Evolutionary conservation across 2,329 filamentous ascomycete genomes (phyloP), one percentile per base, ranked within the genome.

Genomic region (Coniella vitis): DNA sequence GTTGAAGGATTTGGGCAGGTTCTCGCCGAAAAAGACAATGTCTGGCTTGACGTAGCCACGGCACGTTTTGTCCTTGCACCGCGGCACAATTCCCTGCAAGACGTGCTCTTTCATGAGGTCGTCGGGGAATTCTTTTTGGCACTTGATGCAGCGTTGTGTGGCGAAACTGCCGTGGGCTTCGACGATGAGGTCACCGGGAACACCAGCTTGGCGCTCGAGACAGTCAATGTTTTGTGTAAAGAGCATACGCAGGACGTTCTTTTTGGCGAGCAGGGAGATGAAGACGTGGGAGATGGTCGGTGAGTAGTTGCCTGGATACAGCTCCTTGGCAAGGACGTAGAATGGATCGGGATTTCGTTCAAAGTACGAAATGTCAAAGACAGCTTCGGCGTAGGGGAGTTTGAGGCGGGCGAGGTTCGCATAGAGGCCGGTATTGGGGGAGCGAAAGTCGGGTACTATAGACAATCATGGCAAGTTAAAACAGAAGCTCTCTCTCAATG

Each of bases 191-290:
- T 91, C 82, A 0, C 72, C 75, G 0, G 90, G 87, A 1, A 98
- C 83, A 21, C 93, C 93, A 12, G 91, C 93, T 57, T 80, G 76
- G 19, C 90, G 81, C 68, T 98, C 93, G 12, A 98, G 76, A 60
- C 90, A 95, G 69, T 98, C 93, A 57, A 98, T 97, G 62, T 98
- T 98, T 63, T 98, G 93, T 0, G 93, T 96, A 66, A 97, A 98
- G 46, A 93, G 79, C 72, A 90, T 93, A 56, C 85, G 71, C 20
- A 98, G 71, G 36, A 91, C 71, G 4, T 80, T 81, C 68, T 94
- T 95, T 52, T 83, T 73, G 49, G 90, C 78, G 14, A 97, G 80
- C 20, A 98, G 73, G 13, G 81, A 76, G 59, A 98, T 83, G 67
- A 98, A 98, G 32, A 81, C 84, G 68, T 98, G 93, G 2, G 90